phyloP scores from a whole-genome alignment of 2,329 filamentous ascomycete species.

The Monilinia vaccinii-corymbosi region DNA sequence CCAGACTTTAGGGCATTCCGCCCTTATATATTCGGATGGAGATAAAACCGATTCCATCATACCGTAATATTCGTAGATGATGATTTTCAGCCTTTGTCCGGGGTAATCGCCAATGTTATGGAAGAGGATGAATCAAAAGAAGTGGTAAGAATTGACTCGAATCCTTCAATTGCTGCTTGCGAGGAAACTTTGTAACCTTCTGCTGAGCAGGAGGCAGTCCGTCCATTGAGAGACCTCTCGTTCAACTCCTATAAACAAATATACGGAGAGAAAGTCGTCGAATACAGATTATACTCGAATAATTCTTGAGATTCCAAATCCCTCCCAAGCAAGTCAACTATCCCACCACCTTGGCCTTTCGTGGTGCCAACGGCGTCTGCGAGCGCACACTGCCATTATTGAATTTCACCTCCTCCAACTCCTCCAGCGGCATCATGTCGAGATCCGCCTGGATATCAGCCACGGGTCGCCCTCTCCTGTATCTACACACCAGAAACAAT shows the following conservation, averaged over 20 bases:
- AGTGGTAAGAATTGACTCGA: neutral
- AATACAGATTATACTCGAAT: neutral
- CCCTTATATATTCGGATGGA: neutral
- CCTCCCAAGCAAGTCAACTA: neutral
- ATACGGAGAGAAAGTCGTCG: neutral
- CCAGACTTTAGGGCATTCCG: no score
- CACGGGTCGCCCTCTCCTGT: neutral
- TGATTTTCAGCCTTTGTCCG: neutral
- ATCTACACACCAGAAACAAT: neutral
- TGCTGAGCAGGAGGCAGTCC: no score
- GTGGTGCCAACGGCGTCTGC: neutral
- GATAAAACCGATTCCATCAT: neutral
- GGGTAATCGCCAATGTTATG: neutral
- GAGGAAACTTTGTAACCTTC: neutral
- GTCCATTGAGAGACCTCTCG: neutral
- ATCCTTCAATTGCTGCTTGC: neutral
- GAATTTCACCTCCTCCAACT: slow-evolving; percentile 35
- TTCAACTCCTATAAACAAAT: no score
- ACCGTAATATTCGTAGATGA: neutral
- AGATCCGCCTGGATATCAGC: slow-evolving; percentile 11
- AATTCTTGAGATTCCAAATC: neutral
- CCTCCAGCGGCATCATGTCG: slow-evolving; percentile 16
- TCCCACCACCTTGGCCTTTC: neutral
- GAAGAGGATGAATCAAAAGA: neutral
- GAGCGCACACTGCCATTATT: neutral